phyloP scores from a whole-genome alignment of 345 rosid genomes.

The Anastatica hierochuntica region DNA sequence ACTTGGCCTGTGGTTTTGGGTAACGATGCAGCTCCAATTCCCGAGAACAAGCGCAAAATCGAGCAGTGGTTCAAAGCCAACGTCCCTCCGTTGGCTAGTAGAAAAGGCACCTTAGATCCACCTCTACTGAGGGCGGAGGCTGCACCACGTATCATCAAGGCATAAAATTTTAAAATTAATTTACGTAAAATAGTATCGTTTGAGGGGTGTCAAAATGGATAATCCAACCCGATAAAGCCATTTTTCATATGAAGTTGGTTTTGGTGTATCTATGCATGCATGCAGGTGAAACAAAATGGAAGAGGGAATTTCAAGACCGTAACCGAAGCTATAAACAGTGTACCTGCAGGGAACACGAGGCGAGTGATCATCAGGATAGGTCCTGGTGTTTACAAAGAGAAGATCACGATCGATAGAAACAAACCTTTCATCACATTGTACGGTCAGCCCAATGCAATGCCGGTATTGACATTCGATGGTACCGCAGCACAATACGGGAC shows the following conservation, averaged over 20 bases:
- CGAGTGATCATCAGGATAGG: too few relatives aligned
- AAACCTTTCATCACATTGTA: slow-evolving; percentile 46
- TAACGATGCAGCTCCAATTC: slow-evolving; percentile 22
- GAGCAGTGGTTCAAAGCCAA: slow-evolving; percentile 20
- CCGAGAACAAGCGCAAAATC: slow-evolving; percentile 3
- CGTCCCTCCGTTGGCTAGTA: slow-evolving; percentile 18
- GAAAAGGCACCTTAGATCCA: slow-evolving; percentile 8
- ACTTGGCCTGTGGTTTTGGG: slow-evolving; percentile 15
- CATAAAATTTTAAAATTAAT: neutral
- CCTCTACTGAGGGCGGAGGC: slow-evolving; percentile 16
- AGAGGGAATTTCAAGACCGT: slow-evolving; percentile 38
- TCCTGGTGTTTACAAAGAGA: slow-evolving; percentile 44
- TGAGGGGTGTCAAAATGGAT: too few relatives aligned
- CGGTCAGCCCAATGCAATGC: slow-evolving; percentile 34
- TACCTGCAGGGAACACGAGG: slow-evolving; percentile 38
- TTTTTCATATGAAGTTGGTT: neutral
- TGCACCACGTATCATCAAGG: slow-evolving; percentile 15
- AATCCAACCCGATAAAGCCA: too few relatives aligned
- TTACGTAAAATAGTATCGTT: too few relatives aligned
- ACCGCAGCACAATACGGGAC: slow-evolving; percentile 49
- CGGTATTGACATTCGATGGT: slow-evolving; percentile 31
- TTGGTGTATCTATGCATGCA: neutral
- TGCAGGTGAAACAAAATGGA: slow-evolving; percentile 42
- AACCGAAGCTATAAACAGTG: slow-evolving; percentile 38
- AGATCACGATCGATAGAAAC: slow-evolving; percentile 35